Evolutionary conservation across 2,329 filamentous ascomycete genomes (phyloP).

Genomic region (Pseudocercospora musae): DNA sequence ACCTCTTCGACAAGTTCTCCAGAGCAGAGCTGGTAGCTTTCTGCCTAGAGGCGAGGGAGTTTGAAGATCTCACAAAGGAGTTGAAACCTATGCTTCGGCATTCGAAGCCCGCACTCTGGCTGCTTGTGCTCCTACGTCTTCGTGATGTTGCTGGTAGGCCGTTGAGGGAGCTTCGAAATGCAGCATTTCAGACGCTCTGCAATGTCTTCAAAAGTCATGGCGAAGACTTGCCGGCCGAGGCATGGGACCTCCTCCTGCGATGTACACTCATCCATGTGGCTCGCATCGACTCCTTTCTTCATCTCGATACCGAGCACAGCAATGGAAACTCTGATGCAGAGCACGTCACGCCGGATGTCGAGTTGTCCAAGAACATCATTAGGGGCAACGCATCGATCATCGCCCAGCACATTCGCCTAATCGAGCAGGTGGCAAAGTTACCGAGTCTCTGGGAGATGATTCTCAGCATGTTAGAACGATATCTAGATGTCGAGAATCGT

Average conservation of each 20-base stretch:
- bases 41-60: constrained; percentile 18
- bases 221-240: constrained; percentile 69
- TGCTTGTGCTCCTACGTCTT: constrained; percentile 68
- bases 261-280: constrained; percentile 77
- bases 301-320: constrained; percentile 8
- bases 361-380: constrained; percentile 71
- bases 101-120: constrained; percentile 63
- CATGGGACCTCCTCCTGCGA: constrained; percentile 80
- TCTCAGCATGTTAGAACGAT: constrained; percentile 62
- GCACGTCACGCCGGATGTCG: constrained; percentile 32
- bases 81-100: constrained; percentile 11
- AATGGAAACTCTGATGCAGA: not conserved
- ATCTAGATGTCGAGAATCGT: constrained; percentile 41
- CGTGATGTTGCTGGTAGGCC: constrained; percentile 69
- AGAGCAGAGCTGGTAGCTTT: constrained; percentile 35
- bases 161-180: constrained; percentile 73
- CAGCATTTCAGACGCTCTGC: constrained; percentile 85
- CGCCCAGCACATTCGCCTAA: constrained; percentile 70
- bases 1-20: constrained; percentile 57
- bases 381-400: constrained; percentile 70
- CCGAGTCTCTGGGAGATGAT: constrained; percentile 72
- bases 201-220: constrained; percentile 91
- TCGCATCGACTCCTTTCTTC: constrained; percentile 36
- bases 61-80: constrained; percentile 25
- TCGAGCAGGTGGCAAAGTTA: constrained; percentile 65